Percentiles rank a stretch among this genome's conserved stretches.
These are phyloP conservation scores for Cornus suecica DNA, from an alignment of 148 eudicot species.

Conservation along the genomic window DNA sequence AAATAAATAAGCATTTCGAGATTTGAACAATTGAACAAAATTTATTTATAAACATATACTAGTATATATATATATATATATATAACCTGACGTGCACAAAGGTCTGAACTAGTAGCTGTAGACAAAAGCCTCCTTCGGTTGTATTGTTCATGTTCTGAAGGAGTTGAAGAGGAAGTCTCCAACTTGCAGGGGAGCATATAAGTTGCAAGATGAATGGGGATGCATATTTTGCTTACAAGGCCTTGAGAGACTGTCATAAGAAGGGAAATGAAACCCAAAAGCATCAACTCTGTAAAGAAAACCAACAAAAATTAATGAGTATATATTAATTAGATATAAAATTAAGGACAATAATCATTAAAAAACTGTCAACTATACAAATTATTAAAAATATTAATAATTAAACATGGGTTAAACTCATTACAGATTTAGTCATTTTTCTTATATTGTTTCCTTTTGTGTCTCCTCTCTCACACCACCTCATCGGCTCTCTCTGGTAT, in stretches of 20 bases:
- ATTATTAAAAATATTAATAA: too few relatives aligned
- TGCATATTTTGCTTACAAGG: conserved; percentile 54
- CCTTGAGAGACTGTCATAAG: conserved; percentile 75
- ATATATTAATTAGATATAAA: not conserved
- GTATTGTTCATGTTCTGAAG: conserved; percentile 18
- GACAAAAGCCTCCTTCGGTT: conserved; percentile 55
- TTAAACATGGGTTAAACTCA: too few relatives aligned
- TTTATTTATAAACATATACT: too few relatives aligned
- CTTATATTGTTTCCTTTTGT: too few relatives aligned
- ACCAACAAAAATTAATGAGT: not conserved
- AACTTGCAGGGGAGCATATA: conserved; percentile 77
- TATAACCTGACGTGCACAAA: conserved; percentile 40
- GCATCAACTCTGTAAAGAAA: conserved; percentile 72
- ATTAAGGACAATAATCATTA: too few relatives aligned
- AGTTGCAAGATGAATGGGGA: conserved; percentile 53
- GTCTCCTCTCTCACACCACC: too few relatives aligned
- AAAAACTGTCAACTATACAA: too few relatives aligned
- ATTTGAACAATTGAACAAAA: too few relatives aligned
- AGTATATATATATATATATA: too few relatives aligned
- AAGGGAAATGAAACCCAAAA: conserved; percentile 91
- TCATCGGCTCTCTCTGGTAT: too few relatives aligned
- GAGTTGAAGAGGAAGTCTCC: conserved; percentile 12
- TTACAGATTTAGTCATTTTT: too few relatives aligned
- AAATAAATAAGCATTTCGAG: too few relatives aligned
- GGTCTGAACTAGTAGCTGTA: conserved; percentile 20